Percentiles rank a stretch among this genome's conserved stretches.
Evolutionary conservation across 2,329 filamentous ascomycete genomes (phyloP).

Genomic region (Ophiostoma quercus): DNA sequence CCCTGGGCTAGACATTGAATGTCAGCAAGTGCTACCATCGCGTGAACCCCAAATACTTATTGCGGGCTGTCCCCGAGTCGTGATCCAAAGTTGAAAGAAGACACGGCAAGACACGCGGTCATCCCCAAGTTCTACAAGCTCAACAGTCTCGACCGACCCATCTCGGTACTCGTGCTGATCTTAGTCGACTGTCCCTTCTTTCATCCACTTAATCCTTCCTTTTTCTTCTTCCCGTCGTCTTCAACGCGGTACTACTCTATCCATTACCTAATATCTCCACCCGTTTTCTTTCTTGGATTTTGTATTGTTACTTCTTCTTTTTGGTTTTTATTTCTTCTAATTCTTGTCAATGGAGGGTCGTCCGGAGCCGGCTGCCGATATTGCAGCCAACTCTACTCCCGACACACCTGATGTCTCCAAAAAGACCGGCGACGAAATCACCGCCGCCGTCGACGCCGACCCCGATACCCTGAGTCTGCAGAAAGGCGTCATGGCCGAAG

Average conservation of each 20-base stretch:
- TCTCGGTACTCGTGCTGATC: conserved; percentile 10
- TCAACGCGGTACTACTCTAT: neutral
- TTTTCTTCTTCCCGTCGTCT: neutral
- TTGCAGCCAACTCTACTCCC: neutral
- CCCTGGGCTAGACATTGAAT: neutral
- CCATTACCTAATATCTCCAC: neutral
- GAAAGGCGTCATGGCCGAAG: conserved; percentile 18
- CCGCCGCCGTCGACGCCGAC: neutral
- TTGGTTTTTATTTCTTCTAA: neutral
- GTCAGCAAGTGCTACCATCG: neutral
- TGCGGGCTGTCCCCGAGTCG: neutral
- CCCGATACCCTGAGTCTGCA: conserved; percentile 18
- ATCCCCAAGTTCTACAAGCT: neutral
- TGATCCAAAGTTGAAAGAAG: neutral
- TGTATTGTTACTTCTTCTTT: neutral
- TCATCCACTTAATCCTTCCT: conserved; percentile 6
- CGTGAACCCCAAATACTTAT: conserved; percentile 4
- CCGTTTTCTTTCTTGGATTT: neutral
- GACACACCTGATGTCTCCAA: neutral
- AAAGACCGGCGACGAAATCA: conserved; percentile 16
- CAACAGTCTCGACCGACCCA: neutral
- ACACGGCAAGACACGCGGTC: neutral
- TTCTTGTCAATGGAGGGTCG: neutral
- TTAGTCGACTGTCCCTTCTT: neutral
- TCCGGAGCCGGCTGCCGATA: neutral